Percentiles rank a stretch among this genome's conserved stretches.
Evolutionary conservation across 176 grass and related monocot genomes (phyloP).

Genomic region (Luzula sylvatica): DNA sequence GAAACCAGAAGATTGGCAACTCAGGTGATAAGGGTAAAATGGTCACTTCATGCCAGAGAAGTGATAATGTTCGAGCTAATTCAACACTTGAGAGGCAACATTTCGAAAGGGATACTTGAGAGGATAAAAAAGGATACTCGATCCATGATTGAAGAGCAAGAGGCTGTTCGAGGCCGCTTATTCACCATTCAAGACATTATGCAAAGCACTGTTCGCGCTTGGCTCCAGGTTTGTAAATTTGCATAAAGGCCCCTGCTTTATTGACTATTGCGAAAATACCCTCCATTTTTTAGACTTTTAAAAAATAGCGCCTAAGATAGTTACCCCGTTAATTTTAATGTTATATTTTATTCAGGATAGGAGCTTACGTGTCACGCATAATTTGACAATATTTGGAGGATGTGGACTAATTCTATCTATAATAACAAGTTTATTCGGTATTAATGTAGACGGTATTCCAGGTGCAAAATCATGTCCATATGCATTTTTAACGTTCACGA

Average conservation of each 20-base stretch:
- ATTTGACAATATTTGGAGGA: slow-evolving; percentile 45
- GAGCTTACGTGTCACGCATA: slow-evolving; percentile 40
- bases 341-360: slow-evolving; percentile 37
- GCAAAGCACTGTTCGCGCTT: slow-evolving; percentile 50
- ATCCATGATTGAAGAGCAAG: slow-evolving; percentile 51
- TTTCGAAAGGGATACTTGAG: slow-evolving; percentile 35
- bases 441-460: slow-evolving; percentile 56
- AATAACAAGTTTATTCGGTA: slow-evolving; percentile 41
- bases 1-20: slow-evolving; percentile 56
- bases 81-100: slow-evolving; percentile 27
- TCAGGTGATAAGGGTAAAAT: slow-evolving; percentile 72
- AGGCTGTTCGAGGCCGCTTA: slow-evolving; percentile 38
- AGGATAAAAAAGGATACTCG: slow-evolving; percentile 34
- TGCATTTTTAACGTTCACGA: slow-evolving; percentile 40
- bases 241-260: no score
- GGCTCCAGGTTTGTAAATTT: slow-evolving; percentile 32
- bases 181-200: slow-evolving; percentile 62
- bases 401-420: slow-evolving; percentile 42
- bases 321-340: neutral
- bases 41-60: slow-evolving; percentile 59
- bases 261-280: no score
- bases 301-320: neutral
- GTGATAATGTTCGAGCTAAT: slow-evolving; percentile 52
- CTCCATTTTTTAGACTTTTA: neutral
- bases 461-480: slow-evolving; percentile 30